These are phyloP conservation scores for Kalmanozyma brasiliensis DNA, from an alignment of 1,284 basidiomycete genomes.

Conservation along the genomic window DNA sequence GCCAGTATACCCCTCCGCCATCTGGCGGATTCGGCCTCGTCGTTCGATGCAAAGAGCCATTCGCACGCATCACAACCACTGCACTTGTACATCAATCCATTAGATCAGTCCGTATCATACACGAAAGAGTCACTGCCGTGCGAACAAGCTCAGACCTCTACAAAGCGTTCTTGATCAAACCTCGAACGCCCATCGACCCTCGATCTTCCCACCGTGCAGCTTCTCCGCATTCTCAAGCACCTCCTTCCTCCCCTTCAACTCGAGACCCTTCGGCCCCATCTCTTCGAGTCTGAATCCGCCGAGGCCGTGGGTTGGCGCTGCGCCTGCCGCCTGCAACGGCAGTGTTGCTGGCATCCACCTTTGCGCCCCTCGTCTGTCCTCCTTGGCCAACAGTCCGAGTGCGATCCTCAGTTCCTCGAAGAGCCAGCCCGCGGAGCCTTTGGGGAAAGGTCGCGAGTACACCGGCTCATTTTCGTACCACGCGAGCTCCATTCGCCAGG, in stretches of 20 bases:
- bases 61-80: neutral
- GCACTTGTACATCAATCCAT: neutral
- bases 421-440: constrained; percentile 16
- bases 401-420: constrained; percentile 24
- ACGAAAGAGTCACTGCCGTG: no score
- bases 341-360: constrained; percentile 29
- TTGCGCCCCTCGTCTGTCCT: constrained; percentile 28
- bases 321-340: constrained; percentile 6
- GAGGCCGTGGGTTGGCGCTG: constrained; percentile 10
- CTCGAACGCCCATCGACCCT: constrained; percentile 33
- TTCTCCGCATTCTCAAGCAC: constrained; percentile 35
- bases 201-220: constrained; percentile 29
- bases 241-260: constrained; percentile 41
- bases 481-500: constrained; percentile 36
- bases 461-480: constrained; percentile 51
- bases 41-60: no score
- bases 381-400: constrained; percentile 12
- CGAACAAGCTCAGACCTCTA: no score
- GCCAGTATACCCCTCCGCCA: constrained; percentile 10
- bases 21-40: neutral
- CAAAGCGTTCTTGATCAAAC: neutral
- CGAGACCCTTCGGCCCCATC: constrained; percentile 46
- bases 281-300: constrained; percentile 51
- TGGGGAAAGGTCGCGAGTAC: constrained; percentile 26
- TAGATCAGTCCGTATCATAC: no score